phyloP scores from a whole-genome alignment of 225 moss, liverwort and hornwort genomes.

The Straminergon stramineum region DNA sequence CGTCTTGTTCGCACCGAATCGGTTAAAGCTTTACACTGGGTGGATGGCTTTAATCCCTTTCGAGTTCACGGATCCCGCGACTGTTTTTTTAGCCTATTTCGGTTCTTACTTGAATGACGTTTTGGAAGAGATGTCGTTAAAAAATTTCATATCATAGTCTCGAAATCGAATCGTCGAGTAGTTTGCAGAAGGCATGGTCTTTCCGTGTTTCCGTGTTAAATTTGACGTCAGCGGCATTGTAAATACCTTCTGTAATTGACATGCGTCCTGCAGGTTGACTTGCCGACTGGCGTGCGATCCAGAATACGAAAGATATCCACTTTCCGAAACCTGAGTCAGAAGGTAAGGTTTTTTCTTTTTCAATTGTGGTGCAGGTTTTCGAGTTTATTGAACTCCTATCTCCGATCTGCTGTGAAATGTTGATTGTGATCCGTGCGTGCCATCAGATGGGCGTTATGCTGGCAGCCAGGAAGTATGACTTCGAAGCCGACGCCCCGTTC shows the following conservation, averaged over 20 bases:
- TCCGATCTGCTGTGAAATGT: not conserved
- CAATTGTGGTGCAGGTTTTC: not conserved
- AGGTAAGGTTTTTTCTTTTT: constrained; percentile 18
- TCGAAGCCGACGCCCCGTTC: constrained; percentile 50
- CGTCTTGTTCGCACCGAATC: not conserved
- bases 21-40: not conserved
- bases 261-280: constrained; percentile 46
- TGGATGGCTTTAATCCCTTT: not conserved
- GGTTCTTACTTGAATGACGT: too few species aligned
- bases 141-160: too few species aligned
- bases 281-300: constrained; percentile 59
- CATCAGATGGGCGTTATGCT: constrained; percentile 74
- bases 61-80: not conserved
- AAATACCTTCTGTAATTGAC: not conserved
- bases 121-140: too few species aligned
- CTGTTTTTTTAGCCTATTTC: not conserved
- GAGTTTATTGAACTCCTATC: not conserved
- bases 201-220: not conserved
- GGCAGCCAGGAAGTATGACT: constrained; percentile 67
- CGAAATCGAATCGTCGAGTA: not conserved
- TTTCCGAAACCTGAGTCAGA: constrained; percentile 78
- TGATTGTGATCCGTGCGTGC: not conserved
- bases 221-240: not conserved
- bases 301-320: constrained; percentile 70
- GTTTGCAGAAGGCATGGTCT: not conserved